Conservation (phyloP, 2,329 filamentous ascomycete species). For the Sporothrix euskadiensis region DNA sequence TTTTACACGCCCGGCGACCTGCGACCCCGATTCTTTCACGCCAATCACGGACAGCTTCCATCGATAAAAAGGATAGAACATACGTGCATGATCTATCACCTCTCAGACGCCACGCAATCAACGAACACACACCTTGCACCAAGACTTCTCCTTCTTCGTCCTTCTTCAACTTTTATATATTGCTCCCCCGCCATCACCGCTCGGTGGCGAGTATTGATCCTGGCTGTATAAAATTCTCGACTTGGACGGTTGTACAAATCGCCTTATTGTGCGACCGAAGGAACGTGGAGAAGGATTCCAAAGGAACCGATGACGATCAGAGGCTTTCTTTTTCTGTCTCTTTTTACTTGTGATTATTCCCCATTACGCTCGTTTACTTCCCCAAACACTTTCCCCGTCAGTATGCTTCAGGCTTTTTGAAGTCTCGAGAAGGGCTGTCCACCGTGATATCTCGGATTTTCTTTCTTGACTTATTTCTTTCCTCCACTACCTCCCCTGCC, state of each 20-base stretch:
- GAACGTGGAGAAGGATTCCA: constrained; percentile 16
- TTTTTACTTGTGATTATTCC: neutral
- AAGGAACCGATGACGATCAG: neutral
- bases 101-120: constrained; percentile 12
- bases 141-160: neutral
- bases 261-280: constrained; percentile 10
- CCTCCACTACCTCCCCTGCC: neutral
- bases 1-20: constrained; percentile 13
- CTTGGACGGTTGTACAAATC: neutral
- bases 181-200: neutral
- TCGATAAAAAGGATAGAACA: neutral
- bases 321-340: neutral
- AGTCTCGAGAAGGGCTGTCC: neutral
- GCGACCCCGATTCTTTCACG: constrained; percentile 12
- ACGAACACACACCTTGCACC: neutral
- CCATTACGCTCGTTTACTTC: neutral
- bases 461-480: neutral
- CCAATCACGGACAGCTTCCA: neutral
- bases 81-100: neutral
- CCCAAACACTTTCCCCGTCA: neutral
- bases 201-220: neutral
- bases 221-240: neutral
- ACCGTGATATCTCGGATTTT: neutral
- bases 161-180: constrained; percentile 16
- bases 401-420: constrained; percentile 3